Base-by-base conservation (phyloP, 257 asterid species). In the Penstemon newberryi region DNA sequence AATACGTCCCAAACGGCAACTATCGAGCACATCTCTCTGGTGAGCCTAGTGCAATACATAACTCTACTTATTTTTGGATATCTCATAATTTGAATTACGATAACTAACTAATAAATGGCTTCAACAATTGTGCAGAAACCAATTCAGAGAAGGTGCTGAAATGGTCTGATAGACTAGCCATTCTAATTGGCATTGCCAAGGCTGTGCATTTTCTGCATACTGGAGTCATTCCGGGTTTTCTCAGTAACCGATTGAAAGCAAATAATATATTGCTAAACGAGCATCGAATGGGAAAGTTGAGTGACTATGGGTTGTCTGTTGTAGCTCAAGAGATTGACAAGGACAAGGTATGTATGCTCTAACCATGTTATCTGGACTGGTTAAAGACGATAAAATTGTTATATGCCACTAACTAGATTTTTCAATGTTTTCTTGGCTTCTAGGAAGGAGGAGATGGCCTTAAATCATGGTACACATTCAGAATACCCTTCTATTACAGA, bases 181-280 rank as follows among this genome's bases (percentile, higher is more conserved):
- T 86, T 57, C 78, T 88, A 15, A 79, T 74, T 7, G 84, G 90
- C 62, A 68, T 84, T 61, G 90, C 96, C 38, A 88, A 84, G 84
- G 92, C 96, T 5, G 89, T 88, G 56, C 96, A 88, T 72, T 88
- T 88, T 75, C 89, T 88, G 70, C 96, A 88, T 76, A 86, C 92
- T 4, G 96, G 92, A 60, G 64, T 86, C n/a, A 84, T 88, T 52
- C 90, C 96, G 11, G 87, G 87, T 19, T 86, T 85, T 58, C 82
- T 70, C 75, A 81, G 80, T 70, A 88, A 88, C 9, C 75, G 81
- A 5, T 67, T 88, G 71, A 86, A 86, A 80, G 77, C 89, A 6
- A 83, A 79, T 62, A 86, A 81, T 73, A 84, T 88, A 59, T 68
- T 88, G 83, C 50, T 88, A 51, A 77, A 81, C 7, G 87, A 86